A percentile compares a stretch with the other conserved stretches of the same genome.
phyloP scores from a whole-genome alignment of 2,329 filamentous ascomycete genomes.

The Alternaria incomplexa region DNA sequence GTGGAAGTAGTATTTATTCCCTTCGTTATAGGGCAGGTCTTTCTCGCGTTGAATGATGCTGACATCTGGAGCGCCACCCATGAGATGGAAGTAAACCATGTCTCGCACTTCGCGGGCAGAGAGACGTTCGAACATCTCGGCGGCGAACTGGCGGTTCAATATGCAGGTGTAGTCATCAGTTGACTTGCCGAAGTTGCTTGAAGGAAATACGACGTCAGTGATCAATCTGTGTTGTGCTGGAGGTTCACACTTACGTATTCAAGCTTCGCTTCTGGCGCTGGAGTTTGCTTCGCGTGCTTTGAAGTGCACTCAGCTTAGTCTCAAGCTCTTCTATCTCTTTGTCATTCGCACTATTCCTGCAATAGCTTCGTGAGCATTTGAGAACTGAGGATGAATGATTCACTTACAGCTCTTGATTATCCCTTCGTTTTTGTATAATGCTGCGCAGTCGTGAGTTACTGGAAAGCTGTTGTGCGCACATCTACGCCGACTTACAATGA shows the following conservation, averaged over 20 bases:
- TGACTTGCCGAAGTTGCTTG: neutral
- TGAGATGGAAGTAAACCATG: neutral
- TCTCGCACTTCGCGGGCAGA: neutral
- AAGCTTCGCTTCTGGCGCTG: neutral
- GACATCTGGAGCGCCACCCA: neutral
- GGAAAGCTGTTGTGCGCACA: neutral
- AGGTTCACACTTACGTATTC: neutral
- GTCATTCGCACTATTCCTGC: neutral
- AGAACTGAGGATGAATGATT: rapidly evolving
- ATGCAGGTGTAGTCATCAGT: neutral
- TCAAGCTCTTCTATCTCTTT: neutral
- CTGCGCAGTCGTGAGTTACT: neutral
- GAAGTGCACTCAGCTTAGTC: too few species aligned
- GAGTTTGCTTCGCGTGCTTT: neutral
- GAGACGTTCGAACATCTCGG: neutral
- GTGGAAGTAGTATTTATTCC: neutral
- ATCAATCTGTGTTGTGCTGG: neutral
- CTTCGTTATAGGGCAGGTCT: neutral
- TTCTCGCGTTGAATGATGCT: neutral
- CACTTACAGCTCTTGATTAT: neutral
- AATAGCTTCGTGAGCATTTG: neutral
- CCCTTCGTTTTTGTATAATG: neutral
- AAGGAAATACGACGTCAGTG: neutral
- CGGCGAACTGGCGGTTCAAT: neutral
- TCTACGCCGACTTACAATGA: neutral